Base-by-base conservation (phyloP, 2,329 filamentous ascomycete genomes). In the Fusarium sp. region DNA sequence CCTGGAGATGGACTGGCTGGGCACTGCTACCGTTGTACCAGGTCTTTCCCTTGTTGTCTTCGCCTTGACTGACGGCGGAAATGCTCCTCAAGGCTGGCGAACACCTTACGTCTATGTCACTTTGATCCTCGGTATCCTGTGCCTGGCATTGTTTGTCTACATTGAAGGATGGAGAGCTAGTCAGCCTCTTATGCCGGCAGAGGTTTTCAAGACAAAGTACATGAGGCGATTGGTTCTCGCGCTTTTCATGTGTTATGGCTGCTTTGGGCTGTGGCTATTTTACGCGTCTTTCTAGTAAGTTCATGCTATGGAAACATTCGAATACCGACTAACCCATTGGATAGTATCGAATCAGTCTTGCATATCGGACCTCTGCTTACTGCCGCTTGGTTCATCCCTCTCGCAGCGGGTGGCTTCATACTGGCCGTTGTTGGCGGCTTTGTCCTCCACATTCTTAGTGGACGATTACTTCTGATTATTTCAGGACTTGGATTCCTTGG, bases 1-100 rank as follows among this genome's bases (percentile, higher is more conserved):
- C 2, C 57, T 79, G 9, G 68, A 68, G 33, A 93, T 94, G 90
- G 92, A 94, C 75, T 93, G 89, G 86, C 80, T 83, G 58, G 91
- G 91, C 0, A 79, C 86, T 3, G 74, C 77, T 4, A 85, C 89
- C 15, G 89, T 90, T 16, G 83, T 92, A 0, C 83, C 85, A 0
- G 92, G 90, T 0, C 77, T 94, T 13, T 83, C 91, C 3, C 83
- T 96, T 28, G 82, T 93, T 67, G 89, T 93, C 0, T 95, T 90
- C 72, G 90, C 92, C 0, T 86, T 96, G 52, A 94, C 92, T 0
- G 89, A 93, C 47, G 89, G 89, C 9, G 86, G 89, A 0, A 88
- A 92, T 75, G 91, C 91, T 0, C 85, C 89, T 0, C 76, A 88
- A 4, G 87, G 89, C 3, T 95, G 92, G 91, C 81, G 78, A n/a